Evolutionary conservation across 73 alveolate genomes (phyloP).

Genomic region (Paraurostyla sp.): DNA sequence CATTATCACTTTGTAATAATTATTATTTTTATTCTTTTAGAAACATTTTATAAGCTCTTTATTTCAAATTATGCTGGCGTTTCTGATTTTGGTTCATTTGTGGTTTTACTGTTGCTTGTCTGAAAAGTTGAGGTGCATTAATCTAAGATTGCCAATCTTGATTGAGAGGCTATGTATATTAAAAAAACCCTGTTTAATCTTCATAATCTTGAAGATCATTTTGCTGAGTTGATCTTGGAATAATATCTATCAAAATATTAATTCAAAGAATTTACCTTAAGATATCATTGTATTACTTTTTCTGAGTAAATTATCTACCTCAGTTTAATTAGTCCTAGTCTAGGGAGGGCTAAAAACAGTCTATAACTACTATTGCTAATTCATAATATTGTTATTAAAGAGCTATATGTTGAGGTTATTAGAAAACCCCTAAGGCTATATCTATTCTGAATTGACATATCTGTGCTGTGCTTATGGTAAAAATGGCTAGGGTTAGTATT

Average conservation of each 20-base stretch:
- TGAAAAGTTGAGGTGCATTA: not conserved
- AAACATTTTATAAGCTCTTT: not conserved
- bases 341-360: not conserved
- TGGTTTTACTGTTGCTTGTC: not conserved
- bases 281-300: not conserved
- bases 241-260: not conserved
- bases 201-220: not conserved
- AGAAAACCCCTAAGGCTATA: not conserved
- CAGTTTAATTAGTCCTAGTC: not conserved
- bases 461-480: not conserved
- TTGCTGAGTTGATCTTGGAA: not conserved
- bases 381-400: not conserved
- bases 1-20: constrained; percentile 10
- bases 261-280: too few species aligned
- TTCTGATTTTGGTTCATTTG: not conserved
- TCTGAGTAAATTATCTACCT: not conserved
- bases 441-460: not conserved
- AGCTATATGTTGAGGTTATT: too few species aligned
- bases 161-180: not conserved
- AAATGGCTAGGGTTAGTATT: not conserved
- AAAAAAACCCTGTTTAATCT: not conserved
- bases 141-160: not conserved
- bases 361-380: not conserved
- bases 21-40: not conserved
- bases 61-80: not conserved